Percentiles rank a stretch among this genome's conserved stretches.
Conservation (phyloP, 768 basidiomycete genomes). For the Boletus barrowsii region DNA sequence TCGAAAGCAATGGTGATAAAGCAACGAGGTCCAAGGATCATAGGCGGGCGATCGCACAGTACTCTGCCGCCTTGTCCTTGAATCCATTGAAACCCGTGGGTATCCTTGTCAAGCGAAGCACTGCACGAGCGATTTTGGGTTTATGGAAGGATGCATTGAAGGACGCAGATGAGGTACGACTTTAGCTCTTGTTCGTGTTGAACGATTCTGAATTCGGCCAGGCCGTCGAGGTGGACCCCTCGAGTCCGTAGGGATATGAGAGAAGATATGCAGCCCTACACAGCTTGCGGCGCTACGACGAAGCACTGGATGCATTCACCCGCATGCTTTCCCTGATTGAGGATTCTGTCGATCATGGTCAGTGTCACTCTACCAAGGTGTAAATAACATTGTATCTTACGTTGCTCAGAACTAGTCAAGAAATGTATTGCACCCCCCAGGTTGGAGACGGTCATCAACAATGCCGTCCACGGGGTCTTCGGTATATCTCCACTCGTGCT, state of each 20-base stretch:
- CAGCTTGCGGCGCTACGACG: background rate
- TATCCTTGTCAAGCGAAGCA: too few species aligned
- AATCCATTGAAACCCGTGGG: too few species aligned
- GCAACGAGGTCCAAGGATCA: too few species aligned
- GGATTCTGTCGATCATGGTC: background rate
- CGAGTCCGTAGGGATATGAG: background rate
- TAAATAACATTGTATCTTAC: too few species aligned
- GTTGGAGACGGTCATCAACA: background rate
- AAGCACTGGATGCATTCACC: background rate
- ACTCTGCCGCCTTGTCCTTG: too few species aligned
- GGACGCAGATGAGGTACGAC: constrained; percentile 11
- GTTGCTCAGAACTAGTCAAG: background rate
- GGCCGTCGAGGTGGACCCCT: constrained; percentile 2
- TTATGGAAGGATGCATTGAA: constrained; percentile 11
- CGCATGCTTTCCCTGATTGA: background rate
- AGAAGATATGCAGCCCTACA: constrained; percentile 2
- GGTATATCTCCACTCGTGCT: background rate
- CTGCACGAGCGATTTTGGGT: too few species aligned
- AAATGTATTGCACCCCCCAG: background rate
- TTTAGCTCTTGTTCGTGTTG: background rate
- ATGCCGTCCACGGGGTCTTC: background rate
- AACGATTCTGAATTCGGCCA: background rate
- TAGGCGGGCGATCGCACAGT: too few species aligned
- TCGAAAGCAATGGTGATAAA: too few species aligned
- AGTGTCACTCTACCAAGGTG: background rate